Evolutionary conservation across 2,329 filamentous ascomycete genomes (phyloP), one percentile per base, ranked within the genome.

Genomic region (Pseudocercospora pini-densiflorae): DNA sequence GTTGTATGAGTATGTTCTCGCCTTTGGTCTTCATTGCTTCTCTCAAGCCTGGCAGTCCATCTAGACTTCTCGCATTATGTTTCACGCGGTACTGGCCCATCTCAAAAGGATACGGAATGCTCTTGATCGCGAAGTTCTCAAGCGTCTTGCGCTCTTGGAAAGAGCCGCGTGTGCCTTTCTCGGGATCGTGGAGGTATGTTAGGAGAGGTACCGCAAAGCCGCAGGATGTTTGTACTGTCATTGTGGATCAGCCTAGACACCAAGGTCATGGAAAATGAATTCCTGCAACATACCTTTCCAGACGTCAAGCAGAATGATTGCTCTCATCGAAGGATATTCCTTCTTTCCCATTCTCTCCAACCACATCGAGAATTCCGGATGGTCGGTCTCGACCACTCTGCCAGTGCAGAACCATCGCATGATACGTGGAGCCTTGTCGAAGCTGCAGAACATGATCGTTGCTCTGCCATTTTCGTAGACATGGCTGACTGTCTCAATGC

Each of bases 401-500:
- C 86, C 86, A 8, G 74, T 82, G 75, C 89, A 90, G 75, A 89
- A 91, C 59, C 90, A 81, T 5, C 89, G 81, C 76, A 90, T 75
- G 73, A 92, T 91, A 62, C 87, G 82, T 16, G 89, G 89, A 0
- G 80, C 75, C 3, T 80, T 71, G 1, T 85, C 86, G 69, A 90
- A 91, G 23, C 86, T 88, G 76, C 86, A 90, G 79, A 93, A 92
- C 84, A 93, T 89, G 74, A 94, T 80, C 5, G 90, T 92, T 19
- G 91, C 85, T 16, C 92, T 86, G 31, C 89, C 90, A 73, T 94
- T 94, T 74, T 94, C 91, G 75, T 92, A 89, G 10, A 92, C 79
- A 74, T 94, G 91, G 4, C 87, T 84, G 67, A 94, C 89, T 2
- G 91, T 94, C 80, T 94, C 92, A 74, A 85, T 89, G 24, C 91